Evolutionary conservation across 495 filamentous ascomycete genomes (phyloP), one percentile per base, ranked within the genome.

Genomic region (Aspergillus baeticus): DNA sequence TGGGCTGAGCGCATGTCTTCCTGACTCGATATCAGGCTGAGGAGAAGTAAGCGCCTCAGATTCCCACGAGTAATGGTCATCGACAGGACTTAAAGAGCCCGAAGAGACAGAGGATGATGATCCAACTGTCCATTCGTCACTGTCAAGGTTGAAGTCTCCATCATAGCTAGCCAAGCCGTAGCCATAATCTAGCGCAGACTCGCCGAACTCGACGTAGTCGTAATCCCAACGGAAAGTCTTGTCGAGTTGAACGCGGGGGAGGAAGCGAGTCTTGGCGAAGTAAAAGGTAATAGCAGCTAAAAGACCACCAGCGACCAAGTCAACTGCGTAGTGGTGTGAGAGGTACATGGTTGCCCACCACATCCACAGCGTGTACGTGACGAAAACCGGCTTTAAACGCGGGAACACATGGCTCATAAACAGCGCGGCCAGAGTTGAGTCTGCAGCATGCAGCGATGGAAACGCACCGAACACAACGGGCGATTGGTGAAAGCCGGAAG

Each of bases 271-370:
- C 63, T 90, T 85, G 36, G 88, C 83, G 43, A 93, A 81, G 72
- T 89, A 93, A 77, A 91, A 97, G 18, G 84, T 76, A 34, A 87
- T 71, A n/a, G 82, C 86, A 50, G 92, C 89, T 47, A 96, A 71
- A 44, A 95, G 72, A 70, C 87, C 89, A 59, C 92, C 92, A 52
- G 85, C 90, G 45, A 96, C 87, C 42, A 97, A 76, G 71, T 97
- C 92, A 42, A 97, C 88, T 43, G 92, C 92, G 65, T 97, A 97
- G 71, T 97, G 92, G 71, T 97, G 92, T 39, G 90, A 92, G 50
- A 97, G 83, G 64, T 97, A 96, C 88, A 97, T 94, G 46, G 92
- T 97, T n/a, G 92, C 87, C 92, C 92, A 97, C 88, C 90, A 96
- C 65, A 97, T 86, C 92, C 92, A 97, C 51, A 87, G 77, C 10